Base-by-base conservation (phyloP, 495 filamentous ascomycete genomes). In the Xylaria curta region DNA sequence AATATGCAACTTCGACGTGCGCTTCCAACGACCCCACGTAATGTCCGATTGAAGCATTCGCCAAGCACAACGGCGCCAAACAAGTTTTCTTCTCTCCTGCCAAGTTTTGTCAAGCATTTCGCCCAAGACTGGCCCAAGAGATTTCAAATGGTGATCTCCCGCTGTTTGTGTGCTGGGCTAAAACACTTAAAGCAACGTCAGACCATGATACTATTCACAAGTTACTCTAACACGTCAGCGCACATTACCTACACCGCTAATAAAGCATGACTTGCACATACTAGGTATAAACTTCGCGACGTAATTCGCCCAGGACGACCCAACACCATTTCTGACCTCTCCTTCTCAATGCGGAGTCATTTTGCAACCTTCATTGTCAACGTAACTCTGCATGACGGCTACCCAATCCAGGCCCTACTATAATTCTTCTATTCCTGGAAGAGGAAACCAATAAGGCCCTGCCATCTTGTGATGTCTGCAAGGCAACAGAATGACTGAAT, bases 41-140 rank as follows among this genome's bases (percentile, higher is more conserved):
- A 42, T 28, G 24, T 24, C 42, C 42, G 24, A 46, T 26, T 26
- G 60, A 31, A 65, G 62, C 62, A 49, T 33, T 26, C 3, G 62
- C 62, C 62, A 65, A 65, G 62, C 42, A 49, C 26, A 36, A 28
- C n/a, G 60, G 21, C 60, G 36, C 38, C 60, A 44, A 21, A 21
- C 38, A 63, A 42, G 60, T 17, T 63, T 62, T 63, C 15, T 38
- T n/a, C 60, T 62, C 60, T 62, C 60, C 36, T 63, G 60, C 60
- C 60, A 63, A 63, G 60, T 40, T 63, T 42, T 44, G 21, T 63
- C 38, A 42, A 63, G 60, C 60, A 42, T 63, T 28, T 1, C 9
- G n/a, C 28, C 60, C 60, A 40, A 44, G 60, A 42, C 21, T 17
- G 5, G 4, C 17, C 17, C 58, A 60, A 19, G 19, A 38, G 7